A percentile compares a stretch with the other conserved stretches of the same genome.
phyloP scores from a whole-genome alignment of 2,329 filamentous ascomycete genomes.

The Scedosporium boydii region DNA sequence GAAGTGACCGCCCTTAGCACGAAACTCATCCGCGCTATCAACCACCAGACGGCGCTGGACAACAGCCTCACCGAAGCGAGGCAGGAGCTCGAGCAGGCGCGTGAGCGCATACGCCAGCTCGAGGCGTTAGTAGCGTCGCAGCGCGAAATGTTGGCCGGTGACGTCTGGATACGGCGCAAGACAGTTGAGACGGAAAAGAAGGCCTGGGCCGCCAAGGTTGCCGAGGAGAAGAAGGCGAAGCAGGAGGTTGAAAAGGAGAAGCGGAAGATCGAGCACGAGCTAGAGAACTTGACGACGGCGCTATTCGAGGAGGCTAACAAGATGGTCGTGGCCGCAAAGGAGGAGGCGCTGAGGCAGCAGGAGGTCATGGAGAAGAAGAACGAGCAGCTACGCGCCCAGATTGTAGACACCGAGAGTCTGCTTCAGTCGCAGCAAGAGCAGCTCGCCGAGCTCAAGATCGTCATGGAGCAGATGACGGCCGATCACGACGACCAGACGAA shows the following conservation, averaged over 20 bases:
- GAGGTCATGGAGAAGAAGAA: slow-evolving; percentile 76
- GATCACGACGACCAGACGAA: slow-evolving; percentile 64
- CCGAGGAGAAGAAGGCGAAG: slow-evolving; percentile 58
- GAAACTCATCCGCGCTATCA: slow-evolving; percentile 95
- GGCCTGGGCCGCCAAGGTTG: slow-evolving; percentile 45
- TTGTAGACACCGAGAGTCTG: slow-evolving; percentile 77
- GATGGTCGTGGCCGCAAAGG: slow-evolving; percentile 90
- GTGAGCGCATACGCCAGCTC: slow-evolving; percentile 56
- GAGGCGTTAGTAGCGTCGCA: slow-evolving; percentile 58
- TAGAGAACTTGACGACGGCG: slow-evolving; percentile 81
- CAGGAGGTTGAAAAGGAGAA: slow-evolving; percentile 65
- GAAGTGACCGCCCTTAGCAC: slow-evolving; percentile 88
- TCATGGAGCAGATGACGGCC: slow-evolving; percentile 78
- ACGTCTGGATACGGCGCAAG: slow-evolving; percentile 66
- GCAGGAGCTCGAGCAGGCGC: slow-evolving; percentile 70
- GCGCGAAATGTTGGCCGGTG: slow-evolving; percentile 61
- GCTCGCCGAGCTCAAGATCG: slow-evolving; percentile 77
- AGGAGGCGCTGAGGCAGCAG: slow-evolving; percentile 77
- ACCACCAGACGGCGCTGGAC: slow-evolving; percentile 86
- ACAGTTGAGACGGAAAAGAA: slow-evolving; percentile 66
- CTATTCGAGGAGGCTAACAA: slow-evolving; percentile 98
- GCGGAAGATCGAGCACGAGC: slow-evolving; percentile 81
- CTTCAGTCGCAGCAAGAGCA: slow-evolving; percentile 90
- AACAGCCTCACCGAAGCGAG: slow-evolving; percentile 76
- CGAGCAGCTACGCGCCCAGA: slow-evolving; percentile 75